These are phyloP conservation scores for Phytophthora boehmeriae DNA, from an alignment of 352 stramenopile species.

Conservation along the genomic window DNA sequence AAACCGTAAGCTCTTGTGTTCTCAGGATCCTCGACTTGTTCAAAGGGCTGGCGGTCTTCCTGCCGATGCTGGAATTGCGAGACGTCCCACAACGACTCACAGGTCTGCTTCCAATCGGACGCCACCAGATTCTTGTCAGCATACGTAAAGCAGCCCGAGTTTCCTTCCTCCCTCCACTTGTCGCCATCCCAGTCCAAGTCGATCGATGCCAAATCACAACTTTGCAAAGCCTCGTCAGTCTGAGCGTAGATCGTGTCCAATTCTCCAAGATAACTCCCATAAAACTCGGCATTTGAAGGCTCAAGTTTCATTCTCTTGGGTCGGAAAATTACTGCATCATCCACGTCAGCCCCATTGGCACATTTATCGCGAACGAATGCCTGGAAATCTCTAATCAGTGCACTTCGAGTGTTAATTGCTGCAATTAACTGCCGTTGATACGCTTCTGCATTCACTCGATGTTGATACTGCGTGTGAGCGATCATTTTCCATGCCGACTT, in stretches of 20 bases:
- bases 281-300: slow-evolving; percentile 3
- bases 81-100: not conserved
- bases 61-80: not conserved
- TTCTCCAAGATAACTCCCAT: not conserved
- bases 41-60: not conserved
- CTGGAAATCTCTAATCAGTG: too few relatives aligned
- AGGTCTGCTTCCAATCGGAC: not conserved
- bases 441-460: too few relatives aligned
- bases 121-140: not conserved
- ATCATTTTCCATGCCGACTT: too few relatives aligned
- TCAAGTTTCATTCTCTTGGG: not conserved
- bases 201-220: not conserved
- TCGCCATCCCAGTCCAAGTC: too few relatives aligned
- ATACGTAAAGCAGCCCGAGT: not conserved
- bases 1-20: slow-evolving; percentile 14
- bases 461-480: too few relatives aligned
- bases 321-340: too few relatives aligned
- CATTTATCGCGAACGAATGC: too few relatives aligned
- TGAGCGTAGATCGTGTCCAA: slow-evolving; percentile 2
- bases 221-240: not conserved
- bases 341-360: too few relatives aligned
- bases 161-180: too few relatives aligned
- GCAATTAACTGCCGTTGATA: too few relatives aligned
- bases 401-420: too few relatives aligned
- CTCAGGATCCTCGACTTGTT: not conserved